phyloP scores from a whole-genome alignment of 139 green algal species.

The Nannochloris sp. region DNA sequence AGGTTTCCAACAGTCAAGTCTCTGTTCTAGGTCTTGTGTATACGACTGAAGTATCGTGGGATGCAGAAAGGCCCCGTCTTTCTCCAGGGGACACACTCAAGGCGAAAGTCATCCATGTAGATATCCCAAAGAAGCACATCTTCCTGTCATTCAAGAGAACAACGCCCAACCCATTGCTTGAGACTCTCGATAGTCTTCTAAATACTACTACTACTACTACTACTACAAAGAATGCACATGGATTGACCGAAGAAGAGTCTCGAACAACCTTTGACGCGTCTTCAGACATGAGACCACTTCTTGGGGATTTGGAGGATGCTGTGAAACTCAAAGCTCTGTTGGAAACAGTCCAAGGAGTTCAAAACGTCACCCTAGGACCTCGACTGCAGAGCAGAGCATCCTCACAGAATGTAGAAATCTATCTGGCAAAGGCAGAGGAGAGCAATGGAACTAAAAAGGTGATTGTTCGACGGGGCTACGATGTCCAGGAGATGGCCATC shows the following conservation, averaged over 20 bases:
- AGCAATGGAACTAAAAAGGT: slow-evolving; percentile 10
- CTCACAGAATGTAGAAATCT: slow-evolving; percentile 24
- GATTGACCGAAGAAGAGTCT: background rate
- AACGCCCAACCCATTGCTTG: slow-evolving; percentile 16
- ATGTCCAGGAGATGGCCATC: slow-evolving; percentile 16
- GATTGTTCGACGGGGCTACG: slow-evolving; percentile 14
- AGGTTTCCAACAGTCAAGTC: background rate
- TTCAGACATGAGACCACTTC: slow-evolving; percentile 13
- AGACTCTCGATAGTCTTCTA: slow-evolving; percentile 27
- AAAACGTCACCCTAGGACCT: background rate
- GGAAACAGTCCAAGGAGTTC: background rate
- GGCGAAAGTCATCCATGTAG: slow-evolving; percentile 17
- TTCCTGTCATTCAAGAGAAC: slow-evolving; percentile 19
- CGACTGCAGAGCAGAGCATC: slow-evolving; percentile 24
- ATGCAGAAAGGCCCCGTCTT: background rate
- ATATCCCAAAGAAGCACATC: slow-evolving; percentile 10
- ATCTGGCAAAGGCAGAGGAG: slow-evolving; percentile 1
- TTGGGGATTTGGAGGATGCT: slow-evolving; percentile 26
- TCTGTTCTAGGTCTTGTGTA: slow-evolving; percentile 26
- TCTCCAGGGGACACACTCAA: slow-evolving; percentile 7
- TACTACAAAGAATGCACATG: background rate
- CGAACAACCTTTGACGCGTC: background rate
- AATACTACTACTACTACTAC: background rate
- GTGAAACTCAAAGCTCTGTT: slow-evolving; percentile 11
- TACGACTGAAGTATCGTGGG: slow-evolving; percentile 22